Evolutionary conservation across 352 stramenopile genomes (phyloP).

Genomic region (Phytopythium sindhum): DNA sequence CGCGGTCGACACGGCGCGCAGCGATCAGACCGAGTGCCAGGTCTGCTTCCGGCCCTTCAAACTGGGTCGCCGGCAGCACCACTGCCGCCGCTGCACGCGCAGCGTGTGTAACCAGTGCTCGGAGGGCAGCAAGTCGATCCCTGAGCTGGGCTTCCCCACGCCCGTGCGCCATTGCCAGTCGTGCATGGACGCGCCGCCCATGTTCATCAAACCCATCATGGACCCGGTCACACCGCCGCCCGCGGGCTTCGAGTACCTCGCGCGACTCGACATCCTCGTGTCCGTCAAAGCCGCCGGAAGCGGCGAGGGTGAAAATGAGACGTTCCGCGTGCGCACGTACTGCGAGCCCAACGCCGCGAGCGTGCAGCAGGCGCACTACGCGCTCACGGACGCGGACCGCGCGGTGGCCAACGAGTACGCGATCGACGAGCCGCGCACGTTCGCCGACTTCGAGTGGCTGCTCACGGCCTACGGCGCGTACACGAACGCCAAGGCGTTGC

Average conservation of each 20-base stretch:
- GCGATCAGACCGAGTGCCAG: constrained; percentile 85
- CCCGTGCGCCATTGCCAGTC: constrained; percentile 79
- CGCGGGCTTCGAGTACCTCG: constrained; percentile 81
- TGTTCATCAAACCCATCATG: constrained; percentile 78
- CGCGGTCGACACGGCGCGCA: constrained; percentile 70
- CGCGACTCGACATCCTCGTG: constrained; percentile 79
- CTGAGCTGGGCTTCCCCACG: constrained; percentile 72
- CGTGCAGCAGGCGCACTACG: constrained; percentile 47
- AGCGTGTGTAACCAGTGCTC: constrained; percentile 84
- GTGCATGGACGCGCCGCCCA: constrained; percentile 74
- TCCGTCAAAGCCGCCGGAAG: constrained; percentile 39
- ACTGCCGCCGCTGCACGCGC: constrained; percentile 82
- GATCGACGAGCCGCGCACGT: constrained; percentile 60
- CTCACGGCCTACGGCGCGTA: constrained; percentile 69
- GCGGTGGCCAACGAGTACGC: constrained; percentile 79
- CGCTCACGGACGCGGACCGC: constrained; percentile 53
- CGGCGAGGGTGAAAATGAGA: constrained; percentile 31
- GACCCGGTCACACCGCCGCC: constrained; percentile 74
- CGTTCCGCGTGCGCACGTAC: constrained; percentile 76
- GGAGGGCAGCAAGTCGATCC: constrained; percentile 79
- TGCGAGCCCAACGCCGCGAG: constrained; percentile 69
- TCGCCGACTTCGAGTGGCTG: constrained; percentile 85
- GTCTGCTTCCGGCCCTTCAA: constrained; percentile 88
- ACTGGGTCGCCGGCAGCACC: constrained; percentile 75
- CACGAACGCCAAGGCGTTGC: constrained; percentile 79